phyloP scores from a whole-genome alignment of 441 rosid species.

The Brassica balearica region DNA sequence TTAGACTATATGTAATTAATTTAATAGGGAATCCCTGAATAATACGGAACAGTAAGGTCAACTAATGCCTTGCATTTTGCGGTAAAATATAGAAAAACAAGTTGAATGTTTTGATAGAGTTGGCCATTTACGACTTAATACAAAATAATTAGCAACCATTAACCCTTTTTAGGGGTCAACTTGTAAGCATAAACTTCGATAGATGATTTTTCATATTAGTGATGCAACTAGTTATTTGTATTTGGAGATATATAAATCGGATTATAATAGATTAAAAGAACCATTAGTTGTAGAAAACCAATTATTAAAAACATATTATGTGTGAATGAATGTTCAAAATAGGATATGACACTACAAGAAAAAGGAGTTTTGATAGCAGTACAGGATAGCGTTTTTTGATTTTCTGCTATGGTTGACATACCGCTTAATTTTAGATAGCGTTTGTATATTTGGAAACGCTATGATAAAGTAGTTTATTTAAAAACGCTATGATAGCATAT shows the following conservation, averaged over 20 bases:
- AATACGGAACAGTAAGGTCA: constrained; percentile 13
- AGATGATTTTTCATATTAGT: neutral
- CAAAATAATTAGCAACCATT: neutral
- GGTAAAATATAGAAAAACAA: constrained; percentile 1
- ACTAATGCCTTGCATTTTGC: neutral
- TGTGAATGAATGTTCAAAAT: neutral
- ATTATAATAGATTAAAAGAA: constrained; percentile 6
- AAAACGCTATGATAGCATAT: too few species aligned
- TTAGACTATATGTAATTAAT: neutral
- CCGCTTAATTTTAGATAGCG: too few species aligned
- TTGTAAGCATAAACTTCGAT: neutral
- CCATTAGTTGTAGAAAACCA: neutral
- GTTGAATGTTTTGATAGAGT: neutral
- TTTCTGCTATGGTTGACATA: too few species aligned
- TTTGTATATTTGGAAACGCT: too few species aligned
- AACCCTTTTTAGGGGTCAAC: constrained; percentile 1
- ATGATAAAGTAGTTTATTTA: too few species aligned
- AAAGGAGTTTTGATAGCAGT: too few species aligned
- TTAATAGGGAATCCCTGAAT: neutral
- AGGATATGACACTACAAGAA: neutral
- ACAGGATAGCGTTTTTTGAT: too few species aligned
- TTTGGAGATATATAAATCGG: neutral
- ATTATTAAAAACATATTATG: neutral
- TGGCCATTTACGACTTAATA: neutral
- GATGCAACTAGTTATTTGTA: constrained; percentile 1